phyloP scores from a whole-genome alignment of 1,139 yeast genomes.

The Yamadazyma blattariae region DNA sequence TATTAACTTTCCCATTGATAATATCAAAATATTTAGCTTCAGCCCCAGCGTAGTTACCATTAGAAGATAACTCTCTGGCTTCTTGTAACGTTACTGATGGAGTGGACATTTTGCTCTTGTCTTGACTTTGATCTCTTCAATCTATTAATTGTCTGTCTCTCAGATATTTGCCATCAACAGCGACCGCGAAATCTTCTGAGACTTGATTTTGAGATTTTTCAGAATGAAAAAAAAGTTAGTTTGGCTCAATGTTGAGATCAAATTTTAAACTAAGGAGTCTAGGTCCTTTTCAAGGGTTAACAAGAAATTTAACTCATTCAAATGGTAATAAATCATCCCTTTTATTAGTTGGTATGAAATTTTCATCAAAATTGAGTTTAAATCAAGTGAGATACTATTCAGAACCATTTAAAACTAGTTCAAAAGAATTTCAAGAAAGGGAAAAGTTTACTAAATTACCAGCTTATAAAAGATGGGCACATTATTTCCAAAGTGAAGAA shows the following conservation, averaged over 20 bases:
- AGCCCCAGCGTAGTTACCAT: constrained; percentile 51
- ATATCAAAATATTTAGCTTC: constrained; percentile 36
- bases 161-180: constrained; percentile 12
- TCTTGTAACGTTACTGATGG: constrained; percentile 28
- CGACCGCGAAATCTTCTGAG: too few species aligned
- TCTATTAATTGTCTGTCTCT: too few species aligned
- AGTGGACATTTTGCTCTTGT: constrained; percentile 4
- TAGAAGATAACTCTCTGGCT: constrained; percentile 57
- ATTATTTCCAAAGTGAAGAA: constrained; percentile 33
- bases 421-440: constrained; percentile 24
- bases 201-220: too few species aligned
- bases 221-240: too few species aligned
- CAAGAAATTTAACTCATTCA: too few species aligned
- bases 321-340: too few species aligned
- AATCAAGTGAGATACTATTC: constrained; percentile 12
- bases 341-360: too few species aligned
- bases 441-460: constrained; percentile 26
- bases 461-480: constrained; percentile 40
- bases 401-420: constrained; percentile 33
- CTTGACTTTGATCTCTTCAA: too few species aligned
- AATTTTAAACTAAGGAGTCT: too few species aligned
- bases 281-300: too few species aligned
- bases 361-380: too few species aligned
- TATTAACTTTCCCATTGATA: constrained; percentile 9
- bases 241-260: too few species aligned